Evolutionary conservation across 2,329 filamentous ascomycete genomes (phyloP).

Genomic region (Rhytidhysteron rufulum): DNA sequence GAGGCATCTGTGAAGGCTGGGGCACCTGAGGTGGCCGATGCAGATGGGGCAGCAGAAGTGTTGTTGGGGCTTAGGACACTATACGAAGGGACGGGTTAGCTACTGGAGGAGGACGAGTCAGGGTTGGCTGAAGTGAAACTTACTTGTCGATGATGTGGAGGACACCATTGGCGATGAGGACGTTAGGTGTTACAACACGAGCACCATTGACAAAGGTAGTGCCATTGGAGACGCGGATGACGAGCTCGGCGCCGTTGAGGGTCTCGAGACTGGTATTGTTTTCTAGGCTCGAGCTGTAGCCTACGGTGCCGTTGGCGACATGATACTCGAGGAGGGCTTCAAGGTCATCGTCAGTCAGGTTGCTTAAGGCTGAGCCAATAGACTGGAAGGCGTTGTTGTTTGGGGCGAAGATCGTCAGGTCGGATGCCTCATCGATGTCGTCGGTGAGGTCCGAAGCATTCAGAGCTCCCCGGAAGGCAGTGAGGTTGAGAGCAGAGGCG

Average conservation of each 20-base stretch:
- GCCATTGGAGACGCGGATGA: slow-evolving; percentile 34
- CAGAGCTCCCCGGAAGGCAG: slow-evolving; percentile 40
- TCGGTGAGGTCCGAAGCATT: slow-evolving; percentile 36
- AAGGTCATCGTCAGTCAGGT: slow-evolving; percentile 48
- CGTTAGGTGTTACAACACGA: slow-evolving; percentile 26
- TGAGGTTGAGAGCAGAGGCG: slow-evolving; percentile 33
- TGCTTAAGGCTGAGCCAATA: slow-evolving; percentile 51
- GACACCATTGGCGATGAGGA: slow-evolving; percentile 33
- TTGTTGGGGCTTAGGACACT: slow-evolving; percentile 56
- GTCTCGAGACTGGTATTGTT: slow-evolving; percentile 39
- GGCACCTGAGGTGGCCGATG: slow-evolving; percentile 43
- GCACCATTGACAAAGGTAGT: slow-evolving; percentile 31
- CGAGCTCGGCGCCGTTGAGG: slow-evolving; percentile 35
- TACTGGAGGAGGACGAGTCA: neutral
- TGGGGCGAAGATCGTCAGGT: slow-evolving; percentile 64
- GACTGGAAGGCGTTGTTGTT: slow-evolving; percentile 57
- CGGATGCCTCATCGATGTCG: slow-evolving; percentile 38
- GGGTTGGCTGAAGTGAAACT: slow-evolving; percentile 26
- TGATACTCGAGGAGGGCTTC: slow-evolving; percentile 60
- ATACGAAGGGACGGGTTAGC: neutral
- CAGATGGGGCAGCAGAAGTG: slow-evolving; percentile 41
- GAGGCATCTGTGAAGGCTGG: slow-evolving; percentile 55
- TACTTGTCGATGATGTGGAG: slow-evolving; percentile 47
- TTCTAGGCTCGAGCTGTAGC: slow-evolving; percentile 48
- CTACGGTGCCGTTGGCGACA: slow-evolving; percentile 53